These are phyloP conservation scores for Prinsepia uniflora DNA, from an alignment of 306 rosid genomes.

Conservation along the genomic window DNA sequence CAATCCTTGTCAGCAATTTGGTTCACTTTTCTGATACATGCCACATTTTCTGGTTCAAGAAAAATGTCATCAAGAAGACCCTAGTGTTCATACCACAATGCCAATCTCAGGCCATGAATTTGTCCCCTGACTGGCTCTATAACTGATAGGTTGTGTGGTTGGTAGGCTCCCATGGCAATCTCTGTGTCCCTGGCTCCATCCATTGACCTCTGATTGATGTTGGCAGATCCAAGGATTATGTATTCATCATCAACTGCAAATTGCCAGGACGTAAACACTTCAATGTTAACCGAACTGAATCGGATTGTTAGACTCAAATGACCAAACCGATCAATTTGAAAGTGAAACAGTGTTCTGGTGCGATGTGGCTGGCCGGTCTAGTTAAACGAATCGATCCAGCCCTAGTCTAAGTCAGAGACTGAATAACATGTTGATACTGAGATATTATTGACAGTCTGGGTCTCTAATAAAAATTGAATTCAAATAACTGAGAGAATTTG, in stretches of 20 bases:
- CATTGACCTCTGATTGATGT: slow-evolving; percentile 55
- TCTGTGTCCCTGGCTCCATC: slow-evolving; percentile 50
- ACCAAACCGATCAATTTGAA: too few species aligned
- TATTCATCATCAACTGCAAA: slow-evolving; percentile 51
- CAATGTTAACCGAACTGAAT: too few species aligned
- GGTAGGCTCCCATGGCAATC: slow-evolving; percentile 55
- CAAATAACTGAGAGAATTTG: background rate
- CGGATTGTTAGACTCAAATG: too few species aligned
- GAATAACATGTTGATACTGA: background rate
- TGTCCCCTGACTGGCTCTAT: slow-evolving; percentile 39
- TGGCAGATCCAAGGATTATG: slow-evolving; percentile 49
- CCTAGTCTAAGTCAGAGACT: too few species aligned
- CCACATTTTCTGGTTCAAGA: slow-evolving; percentile 33
- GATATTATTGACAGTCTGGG: background rate
- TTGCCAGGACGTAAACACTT: background rate
- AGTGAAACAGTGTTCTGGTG: too few species aligned
- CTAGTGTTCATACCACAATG: slow-evolving; percentile 53
- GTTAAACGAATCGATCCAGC: too few species aligned
- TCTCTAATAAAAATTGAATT: background rate
- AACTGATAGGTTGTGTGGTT: slow-evolving; percentile 41
- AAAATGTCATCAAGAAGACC: slow-evolving; percentile 36
- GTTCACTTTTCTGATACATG: slow-evolving; percentile 42
- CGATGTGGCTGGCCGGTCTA: too few species aligned
- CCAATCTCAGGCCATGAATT: slow-evolving; percentile 49
- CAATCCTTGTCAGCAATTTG: slow-evolving; percentile 26